Evolutionary conservation across 1,284 basidiomycete species (phyloP).

Genomic region (Malassezia cuniculi): DNA sequence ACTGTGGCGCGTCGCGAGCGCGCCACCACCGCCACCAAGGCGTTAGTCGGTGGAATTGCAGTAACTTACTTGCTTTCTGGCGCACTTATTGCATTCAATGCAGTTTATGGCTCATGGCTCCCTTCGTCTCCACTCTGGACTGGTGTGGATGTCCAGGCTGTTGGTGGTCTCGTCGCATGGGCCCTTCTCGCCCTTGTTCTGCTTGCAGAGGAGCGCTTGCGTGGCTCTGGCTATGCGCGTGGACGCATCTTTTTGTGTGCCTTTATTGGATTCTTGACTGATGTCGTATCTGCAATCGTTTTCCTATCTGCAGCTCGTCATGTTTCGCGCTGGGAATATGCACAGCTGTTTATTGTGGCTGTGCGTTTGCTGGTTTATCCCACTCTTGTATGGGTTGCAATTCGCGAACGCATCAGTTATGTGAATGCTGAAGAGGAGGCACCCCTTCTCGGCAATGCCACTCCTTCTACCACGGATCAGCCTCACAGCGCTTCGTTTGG

Average conservation of each 20-base stretch:
- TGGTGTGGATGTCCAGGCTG: conserved; percentile 26
- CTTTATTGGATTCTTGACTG: conserved; percentile 14
- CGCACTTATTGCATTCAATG: conserved; percentile 29
- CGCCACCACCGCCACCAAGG: background rate
- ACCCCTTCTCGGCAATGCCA: conserved; percentile 8
- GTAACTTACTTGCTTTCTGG: conserved; percentile 31
- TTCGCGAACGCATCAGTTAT: background rate
- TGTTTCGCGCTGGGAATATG: conserved; percentile 21
- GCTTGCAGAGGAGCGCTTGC: conserved; percentile 22
- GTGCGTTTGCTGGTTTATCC: conserved; percentile 23
- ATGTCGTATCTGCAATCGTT: conserved; percentile 20
- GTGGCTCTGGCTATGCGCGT: conserved; percentile 29
- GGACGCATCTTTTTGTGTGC: conserved; percentile 22
- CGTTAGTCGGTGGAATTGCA: conserved; percentile 3
- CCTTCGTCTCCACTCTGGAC: conserved; percentile 25
- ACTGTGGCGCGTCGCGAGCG: conserved; percentile 6
- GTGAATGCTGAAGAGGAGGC: conserved; percentile 15
- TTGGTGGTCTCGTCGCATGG: conserved; percentile 32
- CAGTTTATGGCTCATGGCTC: conserved; percentile 42
- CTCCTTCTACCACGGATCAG: conserved; percentile 17
- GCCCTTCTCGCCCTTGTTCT: conserved; percentile 22
- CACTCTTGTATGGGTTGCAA: background rate
- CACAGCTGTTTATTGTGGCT: conserved; percentile 26
- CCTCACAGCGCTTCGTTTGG: conserved; percentile 21
- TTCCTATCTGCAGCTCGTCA: conserved; percentile 18